A percentile compares a stretch with the other conserved stretches of the same genome.
Conservation (phyloP, 768 basidiomycete species). For the Boletus speciosus region DNA sequence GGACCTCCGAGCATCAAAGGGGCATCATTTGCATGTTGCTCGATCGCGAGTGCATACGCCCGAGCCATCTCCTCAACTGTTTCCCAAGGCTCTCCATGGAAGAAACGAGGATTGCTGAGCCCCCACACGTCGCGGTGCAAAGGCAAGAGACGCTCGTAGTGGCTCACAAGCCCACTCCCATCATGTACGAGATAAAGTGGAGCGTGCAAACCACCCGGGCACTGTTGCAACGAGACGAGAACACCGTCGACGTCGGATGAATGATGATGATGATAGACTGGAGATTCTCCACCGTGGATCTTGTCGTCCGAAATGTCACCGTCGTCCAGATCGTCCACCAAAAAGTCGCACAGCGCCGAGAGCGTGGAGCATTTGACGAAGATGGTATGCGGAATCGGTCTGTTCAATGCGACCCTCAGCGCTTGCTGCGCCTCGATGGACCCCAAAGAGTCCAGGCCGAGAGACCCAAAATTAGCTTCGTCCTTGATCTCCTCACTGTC, state of each 20-base stretch:
- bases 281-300: neutral
- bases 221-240: conserved; percentile 38
- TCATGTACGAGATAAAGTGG: conserved; percentile 72
- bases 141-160: conserved; percentile 45
- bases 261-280: neutral
- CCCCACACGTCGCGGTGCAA: conserved; percentile 58
- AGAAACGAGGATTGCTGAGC: conserved; percentile 54
- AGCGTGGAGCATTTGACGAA: conserved; percentile 42
- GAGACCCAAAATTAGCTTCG: conserved; percentile 42
- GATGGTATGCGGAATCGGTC: conserved; percentile 43
- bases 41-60: conserved; percentile 44
- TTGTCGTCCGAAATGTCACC: neutral
- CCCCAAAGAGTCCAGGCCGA: conserved; percentile 64
- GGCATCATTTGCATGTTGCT: conserved; percentile 32
- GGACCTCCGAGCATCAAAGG: conserved; percentile 56
- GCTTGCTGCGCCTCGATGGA: conserved; percentile 58
- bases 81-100: conserved; percentile 43
- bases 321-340: conserved; percentile 1
- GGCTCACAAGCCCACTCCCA: conserved; percentile 59
- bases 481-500: conserved; percentile 38
- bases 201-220: conserved; percentile 11
- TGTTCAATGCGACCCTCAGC: conserved; percentile 39
- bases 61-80: conserved; percentile 50
- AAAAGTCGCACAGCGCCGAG: conserved; percentile 13
- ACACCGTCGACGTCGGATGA: conserved; percentile 21